Conservation (phyloP, 257 asterid species). For the Euphrasia confusa region DNA sequence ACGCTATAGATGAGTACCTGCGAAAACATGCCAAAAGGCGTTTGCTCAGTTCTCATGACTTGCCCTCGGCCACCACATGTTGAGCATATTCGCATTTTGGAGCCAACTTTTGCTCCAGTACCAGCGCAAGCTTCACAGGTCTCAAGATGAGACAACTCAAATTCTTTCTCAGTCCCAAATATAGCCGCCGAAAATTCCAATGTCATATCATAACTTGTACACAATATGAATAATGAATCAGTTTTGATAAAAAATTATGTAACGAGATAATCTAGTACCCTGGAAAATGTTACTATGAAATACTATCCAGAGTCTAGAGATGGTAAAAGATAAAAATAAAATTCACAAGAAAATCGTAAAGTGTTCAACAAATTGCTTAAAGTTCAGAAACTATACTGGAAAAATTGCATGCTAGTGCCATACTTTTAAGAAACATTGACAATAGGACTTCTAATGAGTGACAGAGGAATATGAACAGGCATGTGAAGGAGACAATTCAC, state of each 20-base stretch:
- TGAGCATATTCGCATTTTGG: conserved; percentile 94
- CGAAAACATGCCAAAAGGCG: conserved; percentile 98
- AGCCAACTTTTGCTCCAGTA: conserved; percentile 90
- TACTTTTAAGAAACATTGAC: conserved; percentile 9
- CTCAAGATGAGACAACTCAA: conserved; percentile 90
- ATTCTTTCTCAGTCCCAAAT: conserved; percentile 94
- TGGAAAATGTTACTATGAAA: conserved; percentile 10
- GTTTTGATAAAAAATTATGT: conserved; percentile 13
- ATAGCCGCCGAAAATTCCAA: conserved; percentile 86
- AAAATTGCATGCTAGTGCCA: conserved; percentile 3
- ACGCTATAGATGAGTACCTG: conserved; percentile 53
- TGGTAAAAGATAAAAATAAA: conserved; percentile 18
- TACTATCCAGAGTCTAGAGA: conserved; percentile 11
- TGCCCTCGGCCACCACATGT: conserved; percentile 99
- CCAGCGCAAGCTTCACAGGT: conserved; percentile 86
- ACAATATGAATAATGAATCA: conserved; percentile 30
- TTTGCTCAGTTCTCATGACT: conserved; percentile 98
- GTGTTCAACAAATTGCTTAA: conserved; percentile 14
- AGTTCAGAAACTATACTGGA: conserved; percentile 8
- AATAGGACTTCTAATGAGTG: conserved; percentile 1
- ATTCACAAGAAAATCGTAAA: conserved; percentile 21
- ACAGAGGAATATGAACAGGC: conserved; percentile 16
- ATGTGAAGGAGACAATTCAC: conserved; percentile 17
- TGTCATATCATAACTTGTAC: conserved; percentile 73
- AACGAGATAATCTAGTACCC: conserved; percentile 13